These are phyloP conservation scores for Fusarium subglutinans DNA, from an alignment of 2,329 filamentous ascomycete species.

Conservation along the genomic window DNA sequence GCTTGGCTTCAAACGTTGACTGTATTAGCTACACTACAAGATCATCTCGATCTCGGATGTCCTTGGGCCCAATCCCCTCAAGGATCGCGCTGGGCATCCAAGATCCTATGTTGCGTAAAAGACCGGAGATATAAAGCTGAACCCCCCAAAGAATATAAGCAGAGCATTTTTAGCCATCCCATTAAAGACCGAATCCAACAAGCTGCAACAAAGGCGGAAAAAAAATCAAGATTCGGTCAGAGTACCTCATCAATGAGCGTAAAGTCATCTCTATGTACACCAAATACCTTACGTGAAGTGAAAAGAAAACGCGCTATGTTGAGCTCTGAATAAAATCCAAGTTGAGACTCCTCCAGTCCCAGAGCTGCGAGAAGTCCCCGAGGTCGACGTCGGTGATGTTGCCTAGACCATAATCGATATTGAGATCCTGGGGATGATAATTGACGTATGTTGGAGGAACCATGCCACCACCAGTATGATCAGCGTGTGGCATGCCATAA, in stretches of 20 bases:
- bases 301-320: constrained; percentile 1
- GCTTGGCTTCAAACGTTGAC: background rate
- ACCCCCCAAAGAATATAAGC: background rate
- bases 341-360: constrained; percentile 39
- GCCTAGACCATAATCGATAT: constrained; percentile 22
- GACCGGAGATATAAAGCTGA: background rate
- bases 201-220: background rate
- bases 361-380: constrained; percentile 35
- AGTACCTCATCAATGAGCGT: background rate
- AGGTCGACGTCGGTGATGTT: constrained; percentile 35
- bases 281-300: background rate
- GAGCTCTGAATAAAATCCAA: constrained; percentile 38
- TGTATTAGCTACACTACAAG: background rate
- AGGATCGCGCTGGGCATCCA: background rate
- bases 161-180: background rate
- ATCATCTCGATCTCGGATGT: background rate
- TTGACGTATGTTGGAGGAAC: constrained; percentile 18
- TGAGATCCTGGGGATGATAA: constrained; percentile 13
- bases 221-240: background rate
- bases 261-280: constrained; percentile 23
- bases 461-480: constrained; percentile 7
- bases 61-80: background rate
- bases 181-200: background rate
- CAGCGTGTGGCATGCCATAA: constrained; percentile 8
- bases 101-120: background rate